These are phyloP conservation scores for Prunus mira DNA, from an alignment of 306 rosid species.

Conservation along the genomic window DNA sequence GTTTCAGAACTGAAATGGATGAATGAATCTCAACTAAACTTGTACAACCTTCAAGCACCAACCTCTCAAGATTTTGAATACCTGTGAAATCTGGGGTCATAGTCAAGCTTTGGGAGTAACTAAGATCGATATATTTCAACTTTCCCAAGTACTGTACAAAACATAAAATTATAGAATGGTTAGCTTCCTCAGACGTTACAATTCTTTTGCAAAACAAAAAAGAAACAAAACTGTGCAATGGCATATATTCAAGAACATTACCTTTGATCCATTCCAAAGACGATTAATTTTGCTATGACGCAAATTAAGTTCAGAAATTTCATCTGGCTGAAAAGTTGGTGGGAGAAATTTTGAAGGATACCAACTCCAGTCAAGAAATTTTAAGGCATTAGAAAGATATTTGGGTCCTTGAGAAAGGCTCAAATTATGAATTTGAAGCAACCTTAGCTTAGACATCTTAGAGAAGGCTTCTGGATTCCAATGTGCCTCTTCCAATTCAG, in stretches of 20 bases:
- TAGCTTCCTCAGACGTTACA: too few relatives aligned
- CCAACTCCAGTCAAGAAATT: conserved; percentile 1
- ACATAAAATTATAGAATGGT: neutral
- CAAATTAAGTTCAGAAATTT: conserved; percentile 8
- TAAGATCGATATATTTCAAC: conserved; percentile 6
- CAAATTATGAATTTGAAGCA: neutral
- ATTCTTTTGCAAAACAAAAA: too few relatives aligned
- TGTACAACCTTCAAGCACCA: neutral
- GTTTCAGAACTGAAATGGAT: neutral
- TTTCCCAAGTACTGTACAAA: neutral
- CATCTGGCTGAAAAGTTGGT: neutral
- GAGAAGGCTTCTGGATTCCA: conserved; percentile 10
- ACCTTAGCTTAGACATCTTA: conserved; percentile 16
- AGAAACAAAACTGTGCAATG: too few relatives aligned
- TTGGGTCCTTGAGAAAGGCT: neutral
- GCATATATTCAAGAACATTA: neutral
- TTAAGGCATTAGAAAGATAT: conserved; percentile 6
- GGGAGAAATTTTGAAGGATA: conserved; percentile 8
- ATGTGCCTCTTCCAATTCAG: conserved; percentile 7
- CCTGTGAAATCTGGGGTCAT: conserved; percentile 20
- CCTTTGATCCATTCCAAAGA: conserved; percentile 13
- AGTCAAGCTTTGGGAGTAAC: neutral
- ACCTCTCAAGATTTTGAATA: conserved; percentile 4
- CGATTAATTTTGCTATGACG: neutral
- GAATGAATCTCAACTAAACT: conserved; percentile 16